Base-by-base conservation (phyloP, 2,329 filamentous ascomycete species). In the Fusarium stilboides region DNA sequence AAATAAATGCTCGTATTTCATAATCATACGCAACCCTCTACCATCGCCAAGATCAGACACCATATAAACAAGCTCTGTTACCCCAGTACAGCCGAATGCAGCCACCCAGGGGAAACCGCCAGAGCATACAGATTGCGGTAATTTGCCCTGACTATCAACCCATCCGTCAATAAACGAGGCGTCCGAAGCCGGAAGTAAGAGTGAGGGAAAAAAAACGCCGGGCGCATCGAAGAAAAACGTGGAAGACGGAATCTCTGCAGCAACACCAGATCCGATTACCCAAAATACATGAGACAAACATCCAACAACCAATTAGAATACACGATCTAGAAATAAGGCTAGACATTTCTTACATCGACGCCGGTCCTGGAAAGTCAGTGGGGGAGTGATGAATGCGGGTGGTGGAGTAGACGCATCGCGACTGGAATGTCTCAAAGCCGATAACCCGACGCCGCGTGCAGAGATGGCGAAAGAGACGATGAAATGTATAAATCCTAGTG, bases 371-470 rank as follows among this genome's bases (percentile, higher is more conserved):
- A 59, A 65, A 42, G 45, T 8, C 22, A 24, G 40, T 26, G 5
- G 17, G 50, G 45, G 59, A 51, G 61, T 69, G 52, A 69, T 69
- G 57, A 14, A 67, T 67, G 42, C 57, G 51, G 64, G 57, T 59
- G 52, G 52, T 56, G 56, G 47, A 34, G 40, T 65, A 26, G 45
- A 50, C 26, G 55, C 58, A 62, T 66, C 51, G 58, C 55, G 66
- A 62, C 66, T 69, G 66, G 66, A 70, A 70, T 69, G 66, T 63
- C 54, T 69, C 52, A 31, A 67, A 54, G 34, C 26, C 57, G 53
- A 66, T 46, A 44, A n/a, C 43, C 43, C n/a, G 51, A 62, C 31
- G 45, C 66, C 57, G 66, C 40, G 50, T 54, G 47, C 66, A 9
- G 19, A 28, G 43, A 49, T 33, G 53, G 34, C 19, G 13, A 36